Conservation (phyloP, 805 yeast genomes). For the Brettanomyces nanus region DNA sequence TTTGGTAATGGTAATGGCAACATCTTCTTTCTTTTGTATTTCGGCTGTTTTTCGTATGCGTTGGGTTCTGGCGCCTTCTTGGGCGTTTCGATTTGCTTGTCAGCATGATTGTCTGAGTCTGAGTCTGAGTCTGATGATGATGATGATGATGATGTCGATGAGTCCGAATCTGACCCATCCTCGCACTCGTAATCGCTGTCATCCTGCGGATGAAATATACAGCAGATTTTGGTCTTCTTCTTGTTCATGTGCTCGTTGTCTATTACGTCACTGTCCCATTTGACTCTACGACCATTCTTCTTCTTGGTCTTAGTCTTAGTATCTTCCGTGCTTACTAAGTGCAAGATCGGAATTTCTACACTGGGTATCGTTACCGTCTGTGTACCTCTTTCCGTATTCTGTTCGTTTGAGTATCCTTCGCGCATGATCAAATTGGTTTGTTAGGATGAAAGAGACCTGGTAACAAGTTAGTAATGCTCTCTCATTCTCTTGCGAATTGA, state of each 20-base stretch:
- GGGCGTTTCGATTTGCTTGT: constrained; percentile 6
- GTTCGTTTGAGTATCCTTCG: too few species aligned
- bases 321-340: constrained; percentile 13
- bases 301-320: constrained; percentile 7
- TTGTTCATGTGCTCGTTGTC: constrained; percentile 86
- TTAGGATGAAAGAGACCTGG: too few species aligned
- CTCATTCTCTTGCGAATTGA: too few species aligned
- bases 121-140: constrained; percentile 14
- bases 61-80: constrained; percentile 35
- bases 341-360: constrained; percentile 14
- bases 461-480: too few species aligned
- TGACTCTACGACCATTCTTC: constrained; percentile 42
- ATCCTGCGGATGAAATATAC: constrained; percentile 76
- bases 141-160: constrained; percentile 15
- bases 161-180: constrained; percentile 10
- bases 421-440: too few species aligned
- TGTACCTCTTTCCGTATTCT: not conserved
- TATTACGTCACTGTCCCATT: constrained; percentile 79
- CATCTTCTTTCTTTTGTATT: constrained; percentile 30
- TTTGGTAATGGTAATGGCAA: not conserved
- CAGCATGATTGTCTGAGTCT: constrained; percentile 12
- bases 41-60: constrained; percentile 87
- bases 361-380: constrained; percentile 14
- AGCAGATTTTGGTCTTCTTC: constrained; percentile 87
- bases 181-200: constrained; percentile 32